Evolutionary conservation across 2,329 filamentous ascomycete species (phyloP).

Genomic region (Metarhizium album): DNA sequence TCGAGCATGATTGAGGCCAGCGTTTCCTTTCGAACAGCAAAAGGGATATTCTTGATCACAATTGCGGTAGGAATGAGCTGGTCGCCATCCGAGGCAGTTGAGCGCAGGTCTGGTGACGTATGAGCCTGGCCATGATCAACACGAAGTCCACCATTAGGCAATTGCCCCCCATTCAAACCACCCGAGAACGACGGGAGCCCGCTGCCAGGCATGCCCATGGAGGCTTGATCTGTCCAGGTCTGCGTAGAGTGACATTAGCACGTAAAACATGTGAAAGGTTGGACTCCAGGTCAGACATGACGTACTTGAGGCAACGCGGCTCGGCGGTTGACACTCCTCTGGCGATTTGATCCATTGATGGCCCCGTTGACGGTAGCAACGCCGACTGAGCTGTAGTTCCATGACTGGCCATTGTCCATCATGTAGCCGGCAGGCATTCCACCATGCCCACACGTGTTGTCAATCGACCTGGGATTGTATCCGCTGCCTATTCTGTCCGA

Average conservation of each 20-base stretch:
- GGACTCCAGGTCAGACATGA: conserved; percentile 12
- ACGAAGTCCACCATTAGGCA: conserved; percentile 32
- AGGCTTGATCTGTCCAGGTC: conserved; percentile 41
- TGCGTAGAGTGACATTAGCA: conserved; percentile 14
- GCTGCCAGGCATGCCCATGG: conserved; percentile 30
- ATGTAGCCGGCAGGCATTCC: conserved; percentile 37
- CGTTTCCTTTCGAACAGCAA: conserved; percentile 95
- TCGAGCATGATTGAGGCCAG: conserved; percentile 90
- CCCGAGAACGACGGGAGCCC: conserved; percentile 24
- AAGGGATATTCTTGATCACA: conserved; percentile 99
- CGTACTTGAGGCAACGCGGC: conserved; percentile 65
- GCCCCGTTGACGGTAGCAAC: conserved; percentile 53
- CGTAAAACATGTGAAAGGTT: not conserved
- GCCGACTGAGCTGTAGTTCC: conserved; percentile 62
- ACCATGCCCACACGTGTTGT: conserved; percentile 28
- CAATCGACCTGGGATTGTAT: conserved; percentile 49
- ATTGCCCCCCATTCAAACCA: conserved; percentile 24
- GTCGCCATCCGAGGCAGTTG: conserved; percentile 47
- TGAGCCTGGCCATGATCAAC: conserved; percentile 30
- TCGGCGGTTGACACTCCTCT: conserved; percentile 43
- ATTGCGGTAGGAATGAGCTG: conserved; percentile 97
- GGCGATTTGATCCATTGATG: conserved; percentile 51
- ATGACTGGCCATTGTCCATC: conserved; percentile 64
- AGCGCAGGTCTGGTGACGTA: conserved; percentile 31
- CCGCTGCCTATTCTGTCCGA: conserved; percentile 54